Conservation (phyloP, 1,284 basidiomycete species). For the Pyrrhoderma noxium region DNA sequence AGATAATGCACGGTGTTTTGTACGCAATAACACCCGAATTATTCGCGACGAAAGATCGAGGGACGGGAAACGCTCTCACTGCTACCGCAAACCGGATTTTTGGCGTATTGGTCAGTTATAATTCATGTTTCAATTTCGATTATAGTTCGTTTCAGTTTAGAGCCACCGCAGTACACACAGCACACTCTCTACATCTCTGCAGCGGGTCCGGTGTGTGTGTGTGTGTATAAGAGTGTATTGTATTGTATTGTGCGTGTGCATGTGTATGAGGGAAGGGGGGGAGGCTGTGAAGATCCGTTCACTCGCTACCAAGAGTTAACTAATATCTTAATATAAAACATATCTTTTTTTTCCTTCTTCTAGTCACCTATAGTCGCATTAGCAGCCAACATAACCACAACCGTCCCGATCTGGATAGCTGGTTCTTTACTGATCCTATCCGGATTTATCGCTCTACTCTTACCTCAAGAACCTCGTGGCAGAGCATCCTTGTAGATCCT, state of each 20-base stretch:
- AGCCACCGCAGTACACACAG: too few species aligned
- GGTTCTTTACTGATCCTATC: slow-evolving; percentile 64
- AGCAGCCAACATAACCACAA: slow-evolving; percentile 56
- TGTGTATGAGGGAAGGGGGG: too few species aligned
- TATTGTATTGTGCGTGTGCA: too few species aligned
- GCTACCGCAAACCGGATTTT: slow-evolving; percentile 52
- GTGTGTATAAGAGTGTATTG: too few species aligned
- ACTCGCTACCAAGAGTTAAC: too few species aligned
- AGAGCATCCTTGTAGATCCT: slow-evolving; percentile 48
- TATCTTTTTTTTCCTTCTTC: slow-evolving; percentile 1
- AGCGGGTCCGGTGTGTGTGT: too few species aligned
- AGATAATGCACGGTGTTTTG: slow-evolving; percentile 72
- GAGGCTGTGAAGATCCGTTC: too few species aligned
- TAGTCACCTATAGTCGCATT: slow-evolving; percentile 70
- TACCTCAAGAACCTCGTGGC: slow-evolving; percentile 72
- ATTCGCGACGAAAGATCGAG: slow-evolving; percentile 67
- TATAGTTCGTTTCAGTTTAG: too few species aligned
- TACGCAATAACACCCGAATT: slow-evolving; percentile 66
- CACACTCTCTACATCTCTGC: too few species aligned
- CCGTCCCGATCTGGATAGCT: slow-evolving; percentile 71
- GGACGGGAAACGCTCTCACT: slow-evolving; percentile 54
- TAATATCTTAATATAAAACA: too few species aligned
- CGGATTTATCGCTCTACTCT: slow-evolving; percentile 56
- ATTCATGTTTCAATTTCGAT: too few species aligned
- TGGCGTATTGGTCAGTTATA: slow-evolving; percentile 51